Evolutionary conservation across 2,329 filamentous ascomycete genomes (phyloP), one percentile per base, ranked within the genome.

Genomic region (Helotiales sp.): DNA sequence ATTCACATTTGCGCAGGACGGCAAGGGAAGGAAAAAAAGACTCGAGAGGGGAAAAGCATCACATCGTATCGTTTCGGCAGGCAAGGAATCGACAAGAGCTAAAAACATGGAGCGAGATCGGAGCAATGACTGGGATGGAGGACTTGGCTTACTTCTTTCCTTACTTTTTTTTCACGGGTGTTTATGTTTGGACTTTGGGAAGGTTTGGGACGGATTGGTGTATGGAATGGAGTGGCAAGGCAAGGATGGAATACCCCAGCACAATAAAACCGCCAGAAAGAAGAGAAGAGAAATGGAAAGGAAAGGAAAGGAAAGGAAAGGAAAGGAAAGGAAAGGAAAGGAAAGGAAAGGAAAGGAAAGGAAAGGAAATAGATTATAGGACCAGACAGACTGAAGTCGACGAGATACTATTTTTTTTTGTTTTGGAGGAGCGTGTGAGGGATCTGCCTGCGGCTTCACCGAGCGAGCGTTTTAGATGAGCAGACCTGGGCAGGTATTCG

Each of bases 231-330:
- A 59, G 24, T 7, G 26, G 24, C 15, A 43, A 28, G 54, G 54
- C 2, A 30, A 61, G 43, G 43, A 61, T 34, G 58, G 43, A 61
- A 61, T 61, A 61, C 58, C 58, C 58, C 58, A 43, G 43, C 55
- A 59, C 43, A 49, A 3, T 17, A n/a, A n/a, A n/a, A 60, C 22
- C 20, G 34, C 22, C 17, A 34, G 40, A 43, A 4, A 52, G 2
- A 11, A 26, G 28, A 34, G 28, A 20, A 57, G 30, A n/a, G 50
- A 34, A 34, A 20, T n/a, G 15, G 2, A 43, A 17, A 43, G 40
- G 20, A 15, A 17, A n/a, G 15, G 30, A 43, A 43, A 43, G 20
- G 40, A 4, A n/a, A 43, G 40, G 40, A 34, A 55, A 55, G 17
- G 10, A 22, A n/a, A 30, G 2, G 11, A 26, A 28, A 34, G 28